Conservation (phyloP, 768 basidiomycete species). For the Boletellus emodensis region DNA sequence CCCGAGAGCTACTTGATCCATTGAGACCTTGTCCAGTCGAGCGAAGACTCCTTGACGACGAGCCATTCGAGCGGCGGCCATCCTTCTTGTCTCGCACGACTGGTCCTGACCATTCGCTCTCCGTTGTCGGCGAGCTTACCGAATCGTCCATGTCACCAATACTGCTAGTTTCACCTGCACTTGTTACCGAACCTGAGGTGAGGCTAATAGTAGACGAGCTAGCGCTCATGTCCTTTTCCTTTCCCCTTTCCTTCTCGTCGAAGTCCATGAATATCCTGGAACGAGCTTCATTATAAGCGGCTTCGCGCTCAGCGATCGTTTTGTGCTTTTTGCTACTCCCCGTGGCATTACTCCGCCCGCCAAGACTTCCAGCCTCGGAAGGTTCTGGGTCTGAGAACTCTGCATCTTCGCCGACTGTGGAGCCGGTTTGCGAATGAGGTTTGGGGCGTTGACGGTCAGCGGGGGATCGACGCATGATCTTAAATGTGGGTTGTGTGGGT, state of each 20-base stretch:
- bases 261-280: conserved; percentile 84
- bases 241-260: conserved; percentile 63
- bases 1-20: conserved; percentile 60
- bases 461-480: conserved; percentile 75
- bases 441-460: conserved; percentile 53
- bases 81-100: conserved; percentile 55
- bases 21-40: conserved; percentile 48
- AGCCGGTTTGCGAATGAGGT: conserved; percentile 67
- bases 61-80: conserved; percentile 48
- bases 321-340: conserved; percentile 63
- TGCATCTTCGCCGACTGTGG: conserved; percentile 69
- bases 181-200: conserved; percentile 60
- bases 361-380: conserved; percentile 75
- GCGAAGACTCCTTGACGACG: conserved; percentile 59
- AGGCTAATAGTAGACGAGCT: conserved; percentile 74
- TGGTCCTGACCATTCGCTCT: conserved; percentile 76
- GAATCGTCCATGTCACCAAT: conserved; percentile 65
- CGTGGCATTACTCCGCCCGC: conserved; percentile 62
- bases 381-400: conserved; percentile 77
- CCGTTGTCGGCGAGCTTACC: conserved; percentile 67
- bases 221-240: conserved; percentile 69
- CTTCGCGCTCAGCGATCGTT: conserved; percentile 83
- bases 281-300: conserved; percentile 85
- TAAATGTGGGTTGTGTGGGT: conserved; percentile 69
- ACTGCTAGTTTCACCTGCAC: conserved; percentile 56